These are phyloP conservation scores for Podaxis sp. DNA, from an alignment of 768 basidiomycete genomes.

Conservation along the genomic window DNA sequence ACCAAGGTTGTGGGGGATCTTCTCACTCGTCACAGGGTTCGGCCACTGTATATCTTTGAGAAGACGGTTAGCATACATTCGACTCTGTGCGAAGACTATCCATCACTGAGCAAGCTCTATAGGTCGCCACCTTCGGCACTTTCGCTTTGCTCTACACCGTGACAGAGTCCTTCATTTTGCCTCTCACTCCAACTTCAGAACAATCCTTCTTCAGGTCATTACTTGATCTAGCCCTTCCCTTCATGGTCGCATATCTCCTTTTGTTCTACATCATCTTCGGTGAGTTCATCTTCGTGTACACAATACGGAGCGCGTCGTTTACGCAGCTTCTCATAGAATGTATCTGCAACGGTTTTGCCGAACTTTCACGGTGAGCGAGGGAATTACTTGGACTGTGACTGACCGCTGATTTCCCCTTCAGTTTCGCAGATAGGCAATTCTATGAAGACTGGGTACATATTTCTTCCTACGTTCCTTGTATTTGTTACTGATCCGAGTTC, in stretches of 20 bases:
- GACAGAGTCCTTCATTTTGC: slow-evolving; percentile 92
- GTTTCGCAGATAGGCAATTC: slow-evolving; percentile 96
- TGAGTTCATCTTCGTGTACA: slow-evolving; percentile 27
- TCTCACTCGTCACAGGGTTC: slow-evolving; percentile 40
- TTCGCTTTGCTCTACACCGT: slow-evolving; percentile 93
- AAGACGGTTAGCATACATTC: slow-evolving; percentile 44
- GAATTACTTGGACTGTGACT: too few relatives aligned
- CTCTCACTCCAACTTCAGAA: slow-evolving; percentile 65
- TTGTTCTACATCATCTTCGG: slow-evolving; percentile 87
- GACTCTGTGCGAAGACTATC: not conserved
- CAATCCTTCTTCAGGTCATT: slow-evolving; percentile 75
- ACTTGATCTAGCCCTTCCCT: slow-evolving; percentile 86
- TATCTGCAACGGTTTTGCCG: slow-evolving; percentile 95
- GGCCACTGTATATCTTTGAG: slow-evolving; percentile 81
- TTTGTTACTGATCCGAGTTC: not conserved
- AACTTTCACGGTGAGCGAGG: slow-evolving; percentile 72
- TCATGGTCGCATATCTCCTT: slow-evolving; percentile 89
- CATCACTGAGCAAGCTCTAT: slow-evolving; percentile 24
- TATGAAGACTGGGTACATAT: slow-evolving; percentile 89
- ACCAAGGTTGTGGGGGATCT: not conserved
- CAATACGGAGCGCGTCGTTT: not conserved
- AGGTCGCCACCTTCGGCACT: slow-evolving; percentile 91
- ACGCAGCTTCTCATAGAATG: slow-evolving; percentile 57
- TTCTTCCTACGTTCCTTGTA: not conserved
- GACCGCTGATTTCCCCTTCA: slow-evolving; percentile 26